A percentile compares a stretch with the other conserved stretches of the same genome.
phyloP scores from a whole-genome alignment of 148 eudicot genomes.

The Rhododendron williamsianum region DNA sequence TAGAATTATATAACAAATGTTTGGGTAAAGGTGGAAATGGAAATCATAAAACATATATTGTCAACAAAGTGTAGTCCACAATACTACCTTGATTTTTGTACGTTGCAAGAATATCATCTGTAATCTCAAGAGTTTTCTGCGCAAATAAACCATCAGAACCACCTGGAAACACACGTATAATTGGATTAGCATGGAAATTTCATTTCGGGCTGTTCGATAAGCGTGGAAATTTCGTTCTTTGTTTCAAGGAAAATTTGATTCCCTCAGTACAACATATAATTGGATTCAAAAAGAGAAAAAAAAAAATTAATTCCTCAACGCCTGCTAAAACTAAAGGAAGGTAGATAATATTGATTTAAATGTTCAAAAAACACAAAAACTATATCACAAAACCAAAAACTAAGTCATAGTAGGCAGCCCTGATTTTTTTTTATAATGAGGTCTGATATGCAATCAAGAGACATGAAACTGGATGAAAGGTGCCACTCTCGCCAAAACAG shows the following conservation, averaged over 20 bases:
- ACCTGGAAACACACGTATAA: slow-evolving; percentile 39
- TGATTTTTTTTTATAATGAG: neutral
- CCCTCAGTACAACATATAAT: neutral
- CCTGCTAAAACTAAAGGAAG: neutral
- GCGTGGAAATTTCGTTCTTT: neutral
- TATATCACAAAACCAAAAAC: neutral
- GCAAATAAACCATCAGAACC: slow-evolving; percentile 98
- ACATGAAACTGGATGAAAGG: neutral
- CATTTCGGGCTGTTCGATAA: neutral
- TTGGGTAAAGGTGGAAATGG: neutral
- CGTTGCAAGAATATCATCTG: slow-evolving; percentile 74
- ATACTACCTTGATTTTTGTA: slow-evolving; percentile 87
- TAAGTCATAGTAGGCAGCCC: neutral
- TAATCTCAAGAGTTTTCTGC: slow-evolving; percentile 75
- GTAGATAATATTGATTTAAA: neutral
- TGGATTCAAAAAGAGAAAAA: neutral
- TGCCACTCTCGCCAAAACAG: neutral
- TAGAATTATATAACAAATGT: neutral
- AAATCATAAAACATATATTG: neutral
- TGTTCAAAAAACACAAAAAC: neutral
- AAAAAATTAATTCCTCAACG: neutral
- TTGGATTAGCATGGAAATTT: too few species aligned
- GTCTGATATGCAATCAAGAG: neutral
- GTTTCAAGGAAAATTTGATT: neutral
- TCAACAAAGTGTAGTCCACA: neutral